These are phyloP conservation scores for Fragaria iinumae DNA, from an alignment of 306 rosid genomes.

Conservation along the genomic window DNA sequence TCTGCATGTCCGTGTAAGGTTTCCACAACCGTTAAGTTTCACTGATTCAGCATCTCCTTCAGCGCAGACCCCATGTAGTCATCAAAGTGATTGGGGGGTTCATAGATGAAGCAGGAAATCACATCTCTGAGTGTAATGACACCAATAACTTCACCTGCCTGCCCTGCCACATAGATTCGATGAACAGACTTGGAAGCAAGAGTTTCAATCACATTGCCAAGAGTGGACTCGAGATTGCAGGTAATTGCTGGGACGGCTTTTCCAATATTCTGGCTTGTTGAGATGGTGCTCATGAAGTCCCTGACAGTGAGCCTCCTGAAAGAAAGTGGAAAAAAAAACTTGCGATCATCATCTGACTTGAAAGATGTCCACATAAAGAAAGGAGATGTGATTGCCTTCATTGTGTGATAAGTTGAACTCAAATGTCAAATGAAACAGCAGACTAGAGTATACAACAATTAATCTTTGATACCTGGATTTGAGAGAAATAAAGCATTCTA, in stretches of 20 bases:
- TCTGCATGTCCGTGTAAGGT: constrained; percentile 13
- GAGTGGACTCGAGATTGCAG: constrained; percentile 62
- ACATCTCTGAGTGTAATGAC: constrained; percentile 89
- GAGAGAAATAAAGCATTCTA: constrained; percentile 2
- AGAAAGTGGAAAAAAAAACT: constrained; percentile 12
- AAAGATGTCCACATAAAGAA: neutral
- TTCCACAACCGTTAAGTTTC: constrained; percentile 21
- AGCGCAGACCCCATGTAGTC: constrained; percentile 57
- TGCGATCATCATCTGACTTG: neutral
- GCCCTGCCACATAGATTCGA: constrained; percentile 59
- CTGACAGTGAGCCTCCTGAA: constrained; percentile 70
- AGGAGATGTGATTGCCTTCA: neutral
- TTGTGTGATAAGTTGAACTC: neutral
- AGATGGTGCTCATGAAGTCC: constrained; percentile 57
- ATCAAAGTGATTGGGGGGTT: constrained; percentile 71
- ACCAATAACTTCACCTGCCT: constrained; percentile 55
- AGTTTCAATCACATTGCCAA: constrained; percentile 56
- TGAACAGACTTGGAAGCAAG: constrained; percentile 80
- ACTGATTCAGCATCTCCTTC: constrained; percentile 58
- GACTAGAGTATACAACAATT: neutral
- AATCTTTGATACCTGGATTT: neutral
- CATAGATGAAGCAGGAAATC: constrained; percentile 78
- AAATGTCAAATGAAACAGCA: neutral
- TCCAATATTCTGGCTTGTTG: constrained; percentile 39
- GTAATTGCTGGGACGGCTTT: constrained; percentile 50